Base-by-base conservation (phyloP, 345 rosid species). In the Camelina sativa region DNA sequence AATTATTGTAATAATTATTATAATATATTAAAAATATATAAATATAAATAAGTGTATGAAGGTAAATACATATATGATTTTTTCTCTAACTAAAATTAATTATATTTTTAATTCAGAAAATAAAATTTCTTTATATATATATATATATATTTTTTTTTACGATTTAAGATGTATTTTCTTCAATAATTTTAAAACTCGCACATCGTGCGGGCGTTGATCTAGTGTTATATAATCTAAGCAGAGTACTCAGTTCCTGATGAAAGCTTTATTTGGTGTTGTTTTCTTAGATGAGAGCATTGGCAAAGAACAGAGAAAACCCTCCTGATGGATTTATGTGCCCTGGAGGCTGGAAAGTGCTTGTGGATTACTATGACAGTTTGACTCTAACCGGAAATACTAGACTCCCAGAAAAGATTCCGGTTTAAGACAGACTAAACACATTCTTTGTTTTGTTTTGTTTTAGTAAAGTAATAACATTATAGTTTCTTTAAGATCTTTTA, bases 291-390 rank as follows among this genome's bases (percentile, higher is more conserved):
- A 71, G 97, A 52, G 67, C 91, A 10, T 88, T 93, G 4, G 98
- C 98, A 7, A 93, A 83, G 92, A 91, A 79, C 87, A 88, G 84
- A 71, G 98, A 93, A 82, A 89, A 79, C 65, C 97, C 98, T n/a
- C 96, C 98, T 11, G 90, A 88, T 63, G 98, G 98, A 50, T 93
- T 93, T 73, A 91, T 93, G 98, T 93, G 97, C 84, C 96, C 91
- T 8, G 90, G 92, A 51, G 97, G 98, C 34, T 93, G 98, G 98
- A 58, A 91, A 63, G 96, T 90, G 71, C 77, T 90, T 83, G 95
- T 87, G 1, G 96, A 90, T 4, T 90, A 90, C 82, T 92, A 92
- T 15, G 97, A 86, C 72, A 88, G 96, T 71, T 75, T 91, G 79
- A 47, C 83, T 9, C 69, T 82, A 8, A 58, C 86, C 1, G 86